Conservation (phyloP, 257 asterid species). For the Anisodus tanguticus region DNA sequence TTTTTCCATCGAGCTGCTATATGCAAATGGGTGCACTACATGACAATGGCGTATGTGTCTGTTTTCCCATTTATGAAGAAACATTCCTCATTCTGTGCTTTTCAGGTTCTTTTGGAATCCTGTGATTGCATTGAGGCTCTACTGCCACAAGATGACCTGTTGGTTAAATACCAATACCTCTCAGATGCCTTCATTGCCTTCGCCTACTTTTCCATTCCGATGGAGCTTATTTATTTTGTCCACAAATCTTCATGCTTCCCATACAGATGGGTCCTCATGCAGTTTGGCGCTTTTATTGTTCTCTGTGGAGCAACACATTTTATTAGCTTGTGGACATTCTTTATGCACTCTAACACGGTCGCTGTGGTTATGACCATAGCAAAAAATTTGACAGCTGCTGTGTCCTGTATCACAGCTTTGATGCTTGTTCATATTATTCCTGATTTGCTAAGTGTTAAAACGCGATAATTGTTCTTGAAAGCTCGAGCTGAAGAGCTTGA, state of each 20-base stretch:
- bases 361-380: conserved; percentile 68
- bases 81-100: conserved; percentile 24
- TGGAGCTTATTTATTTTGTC: conserved; percentile 75
- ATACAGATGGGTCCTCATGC: conserved; percentile 77
- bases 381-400: conserved; percentile 66
- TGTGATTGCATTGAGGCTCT: conserved; percentile 71
- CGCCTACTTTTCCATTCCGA: conserved; percentile 75
- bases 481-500: conserved; percentile 74
- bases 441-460: conserved; percentile 68
- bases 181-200: conserved; percentile 71
- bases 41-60: not conserved
- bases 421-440: conserved; percentile 82
- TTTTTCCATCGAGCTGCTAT: not conserved
- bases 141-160: conserved; percentile 69
- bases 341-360: conserved; percentile 64
- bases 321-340: conserved; percentile 69
- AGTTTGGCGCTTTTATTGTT: conserved; percentile 72
- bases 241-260: conserved; percentile 71
- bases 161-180: conserved; percentile 67
- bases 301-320: conserved; percentile 84
- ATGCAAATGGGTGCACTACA: conserved; percentile 3
- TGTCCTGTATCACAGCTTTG: conserved; percentile 70
- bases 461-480: conserved; percentile 56
- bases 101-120: conserved; percentile 52
- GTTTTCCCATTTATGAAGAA: not conserved